phyloP scores from a whole-genome alignment of 179 eudicot genomes.

The Beta macrorhiza region DNA sequence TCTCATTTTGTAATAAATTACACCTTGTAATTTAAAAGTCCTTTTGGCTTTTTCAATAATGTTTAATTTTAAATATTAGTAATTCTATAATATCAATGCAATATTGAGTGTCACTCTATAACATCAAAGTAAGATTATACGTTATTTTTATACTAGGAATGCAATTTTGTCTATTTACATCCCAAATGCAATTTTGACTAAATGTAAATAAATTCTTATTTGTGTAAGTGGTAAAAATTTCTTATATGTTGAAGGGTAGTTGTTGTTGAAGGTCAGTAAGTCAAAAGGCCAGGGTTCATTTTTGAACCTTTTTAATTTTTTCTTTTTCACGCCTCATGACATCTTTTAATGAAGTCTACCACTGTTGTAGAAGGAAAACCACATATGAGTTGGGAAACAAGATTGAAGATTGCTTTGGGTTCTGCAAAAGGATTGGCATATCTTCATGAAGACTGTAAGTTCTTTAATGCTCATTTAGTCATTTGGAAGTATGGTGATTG shows the following conservation, averaged over 20 bases:
- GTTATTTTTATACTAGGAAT: too few species aligned
- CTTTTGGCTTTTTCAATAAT: too few species aligned
- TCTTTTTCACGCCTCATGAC: neutral
- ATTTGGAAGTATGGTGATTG: neutral
- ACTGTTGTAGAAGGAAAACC: constrained; percentile 50
- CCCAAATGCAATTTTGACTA: neutral
- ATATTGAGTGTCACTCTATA: too few species aligned
- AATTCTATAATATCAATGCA: too few species aligned
- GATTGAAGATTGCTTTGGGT: constrained; percentile 72
- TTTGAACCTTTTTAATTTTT: neutral
- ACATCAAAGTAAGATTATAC: too few species aligned
- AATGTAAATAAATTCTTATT: neutral
- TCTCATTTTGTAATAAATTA: neutral
- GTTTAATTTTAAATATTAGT: too few species aligned
- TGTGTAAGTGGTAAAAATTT: neutral
- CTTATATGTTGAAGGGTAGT: too few species aligned
- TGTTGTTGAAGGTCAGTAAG: neutral
- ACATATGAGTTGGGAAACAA: constrained; percentile 60
- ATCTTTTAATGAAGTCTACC: neutral
- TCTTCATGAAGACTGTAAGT: constrained; percentile 87
- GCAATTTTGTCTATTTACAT: neutral
- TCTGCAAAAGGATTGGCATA: constrained; percentile 82
- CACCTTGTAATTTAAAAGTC: too few species aligned
- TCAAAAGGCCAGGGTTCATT: neutral
- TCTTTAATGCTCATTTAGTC: neutral